A percentile compares a stretch with the other conserved stretches of the same genome.
These are phyloP conservation scores for Botryotinia globosa DNA, from an alignment of 2,329 filamentous ascomycete species.

Conservation along the genomic window DNA sequence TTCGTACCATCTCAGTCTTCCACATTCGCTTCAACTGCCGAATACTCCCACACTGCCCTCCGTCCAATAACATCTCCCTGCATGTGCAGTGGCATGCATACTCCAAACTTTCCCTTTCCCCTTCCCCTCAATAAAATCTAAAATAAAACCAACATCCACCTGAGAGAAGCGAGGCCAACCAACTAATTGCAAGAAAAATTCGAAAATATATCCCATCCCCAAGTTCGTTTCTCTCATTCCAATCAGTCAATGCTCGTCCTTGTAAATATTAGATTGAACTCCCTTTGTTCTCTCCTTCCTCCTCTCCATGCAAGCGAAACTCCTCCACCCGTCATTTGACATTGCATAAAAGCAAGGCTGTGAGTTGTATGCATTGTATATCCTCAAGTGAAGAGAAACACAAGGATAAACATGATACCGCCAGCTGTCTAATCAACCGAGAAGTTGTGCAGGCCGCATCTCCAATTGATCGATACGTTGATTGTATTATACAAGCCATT, in stretches of 20 bases:
- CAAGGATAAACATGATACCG: background rate
- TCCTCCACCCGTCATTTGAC: background rate
- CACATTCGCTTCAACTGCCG: background rate
- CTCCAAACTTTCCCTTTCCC: background rate
- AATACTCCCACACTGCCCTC: background rate
- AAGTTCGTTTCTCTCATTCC: conserved; percentile 4
- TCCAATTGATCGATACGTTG: conserved; percentile 4
- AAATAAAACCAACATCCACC: background rate
- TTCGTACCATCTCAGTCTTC: background rate
- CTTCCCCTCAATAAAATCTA: background rate
- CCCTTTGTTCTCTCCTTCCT: background rate
- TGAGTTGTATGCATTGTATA: background rate
- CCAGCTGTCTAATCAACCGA: background rate
- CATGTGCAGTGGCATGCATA: background rate
- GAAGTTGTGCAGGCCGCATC: background rate
- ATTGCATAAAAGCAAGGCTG: background rate
- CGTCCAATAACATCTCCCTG: background rate
- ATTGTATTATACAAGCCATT: conserved; percentile 17
- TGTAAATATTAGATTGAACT: background rate
- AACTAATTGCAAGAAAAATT: background rate
- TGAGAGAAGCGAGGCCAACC: background rate
- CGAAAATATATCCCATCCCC: background rate
- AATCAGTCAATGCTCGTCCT: conserved; percentile 10
- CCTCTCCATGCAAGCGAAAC: conserved; percentile 1
- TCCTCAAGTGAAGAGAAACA: background rate